These are phyloP conservation scores for Pyrrhoderma lamaoense DNA, from an alignment of 1,284 basidiomycete genomes.

Conservation along the genomic window DNA sequence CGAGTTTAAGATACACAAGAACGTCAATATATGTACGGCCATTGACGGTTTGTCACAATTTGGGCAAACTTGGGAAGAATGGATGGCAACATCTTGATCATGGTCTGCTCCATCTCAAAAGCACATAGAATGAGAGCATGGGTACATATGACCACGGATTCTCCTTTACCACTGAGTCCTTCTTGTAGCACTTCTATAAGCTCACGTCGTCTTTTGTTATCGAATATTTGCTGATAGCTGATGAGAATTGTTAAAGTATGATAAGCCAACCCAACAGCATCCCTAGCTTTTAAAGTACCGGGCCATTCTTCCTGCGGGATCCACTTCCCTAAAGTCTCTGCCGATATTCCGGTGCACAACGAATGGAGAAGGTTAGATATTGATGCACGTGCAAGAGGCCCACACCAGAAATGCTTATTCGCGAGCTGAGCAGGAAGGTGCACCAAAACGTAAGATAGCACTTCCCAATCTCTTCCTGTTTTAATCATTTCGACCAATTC, in stretches of 20 bases:
- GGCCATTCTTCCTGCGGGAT: constrained; percentile 52
- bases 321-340: constrained; percentile 51
- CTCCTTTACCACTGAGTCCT: constrained; percentile 73
- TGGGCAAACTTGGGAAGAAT: constrained; percentile 88
- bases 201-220: constrained; percentile 57
- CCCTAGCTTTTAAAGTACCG: constrained; percentile 59
- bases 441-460: constrained; percentile 87
- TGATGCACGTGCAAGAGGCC: constrained; percentile 65
- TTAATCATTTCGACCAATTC: constrained; percentile 66
- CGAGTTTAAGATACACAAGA: constrained; percentile 85
- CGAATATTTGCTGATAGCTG: constrained; percentile 81
- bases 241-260: constrained; percentile 86
- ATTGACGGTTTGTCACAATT: constrained; percentile 94
- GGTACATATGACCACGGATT: constrained; percentile 87
- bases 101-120: constrained; percentile 82
- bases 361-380: constrained; percentile 60
- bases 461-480: constrained; percentile 85
- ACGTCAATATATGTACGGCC: constrained; percentile 93
- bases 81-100: constrained; percentile 73
- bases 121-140: constrained; percentile 86
- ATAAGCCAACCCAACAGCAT: constrained; percentile 85
- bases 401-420: constrained; percentile 97
- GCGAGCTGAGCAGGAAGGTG: constrained; percentile 87
- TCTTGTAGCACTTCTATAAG: constrained; percentile 81
- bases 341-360: constrained; percentile 67